Conservation (phyloP, 140 eudicot species). For the Anethum foeniculum region DNA sequence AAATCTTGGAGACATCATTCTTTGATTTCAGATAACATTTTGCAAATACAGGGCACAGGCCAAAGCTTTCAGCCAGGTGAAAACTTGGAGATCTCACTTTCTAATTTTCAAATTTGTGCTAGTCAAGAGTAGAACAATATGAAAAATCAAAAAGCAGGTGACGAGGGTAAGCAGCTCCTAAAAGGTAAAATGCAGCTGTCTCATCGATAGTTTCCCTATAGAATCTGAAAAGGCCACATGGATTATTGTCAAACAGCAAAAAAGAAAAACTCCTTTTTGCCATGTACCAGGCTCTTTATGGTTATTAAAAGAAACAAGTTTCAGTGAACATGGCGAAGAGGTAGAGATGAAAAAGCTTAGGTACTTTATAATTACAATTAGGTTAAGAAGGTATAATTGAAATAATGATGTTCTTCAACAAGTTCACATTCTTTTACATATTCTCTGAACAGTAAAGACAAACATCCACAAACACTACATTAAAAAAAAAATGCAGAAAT, state of each 20-base stretch:
- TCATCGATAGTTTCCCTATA: not conserved
- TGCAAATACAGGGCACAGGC: not conserved
- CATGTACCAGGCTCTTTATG: not conserved
- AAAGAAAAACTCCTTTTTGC: not conserved
- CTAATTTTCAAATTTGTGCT: not conserved
- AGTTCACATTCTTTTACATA: not conserved
- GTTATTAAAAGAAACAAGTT: not conserved
- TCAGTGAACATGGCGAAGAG: not conserved
- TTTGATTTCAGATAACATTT: not conserved
- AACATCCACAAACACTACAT: not conserved
- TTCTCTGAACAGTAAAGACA: not conserved
- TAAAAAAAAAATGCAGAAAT: not conserved
- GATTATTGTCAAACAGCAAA: not conserved
- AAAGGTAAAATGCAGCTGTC: not conserved
- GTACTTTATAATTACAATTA: not conserved
- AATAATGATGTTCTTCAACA: not conserved
- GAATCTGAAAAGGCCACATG: not conserved
- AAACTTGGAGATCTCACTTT: not conserved
- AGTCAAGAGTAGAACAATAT: not conserved
- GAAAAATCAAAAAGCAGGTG: not conserved
- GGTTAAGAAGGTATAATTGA: not conserved
- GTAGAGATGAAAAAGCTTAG: not conserved
- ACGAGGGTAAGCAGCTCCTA: not conserved
- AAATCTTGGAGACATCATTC: not conserved
- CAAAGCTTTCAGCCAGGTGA: not conserved